Evolutionary conservation across 202 grass and related monocot species (phyloP).

Genomic region (Alloteropsis angusta): DNA sequence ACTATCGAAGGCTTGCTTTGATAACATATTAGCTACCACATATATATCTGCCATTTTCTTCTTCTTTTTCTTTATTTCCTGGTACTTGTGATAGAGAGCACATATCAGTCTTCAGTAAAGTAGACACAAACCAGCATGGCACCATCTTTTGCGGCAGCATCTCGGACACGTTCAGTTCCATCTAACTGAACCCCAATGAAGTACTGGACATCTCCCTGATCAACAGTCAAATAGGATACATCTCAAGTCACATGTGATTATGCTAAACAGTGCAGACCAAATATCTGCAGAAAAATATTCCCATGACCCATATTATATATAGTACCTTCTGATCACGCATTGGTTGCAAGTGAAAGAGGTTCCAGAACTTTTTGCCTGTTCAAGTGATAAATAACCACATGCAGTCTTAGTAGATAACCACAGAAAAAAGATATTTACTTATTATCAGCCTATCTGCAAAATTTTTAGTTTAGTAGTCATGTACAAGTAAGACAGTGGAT

Average conservation of each 20-base stretch:
- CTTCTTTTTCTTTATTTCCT: background rate
- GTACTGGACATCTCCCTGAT: constrained; percentile 94
- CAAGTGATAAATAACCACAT: constrained; percentile 9
- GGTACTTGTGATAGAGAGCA: background rate
- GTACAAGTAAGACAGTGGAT: background rate
- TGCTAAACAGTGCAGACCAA: constrained; percentile 9
- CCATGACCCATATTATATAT: background rate
- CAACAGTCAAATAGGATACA: constrained; percentile 16
- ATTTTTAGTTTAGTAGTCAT: background rate
- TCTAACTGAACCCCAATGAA: constrained; percentile 98
- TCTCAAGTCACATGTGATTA: background rate
- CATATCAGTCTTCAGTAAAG: constrained; percentile 2
- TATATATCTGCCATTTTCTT: background rate
- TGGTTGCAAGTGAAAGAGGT: constrained; percentile 96
- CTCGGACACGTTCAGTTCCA: constrained; percentile 62
- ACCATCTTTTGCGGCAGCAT: constrained; percentile 66
- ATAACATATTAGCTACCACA: background rate
- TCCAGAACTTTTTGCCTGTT: constrained; percentile 93
- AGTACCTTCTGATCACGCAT: constrained; percentile 96
- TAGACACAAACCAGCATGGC: constrained; percentile 45
- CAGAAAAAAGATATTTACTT: background rate
- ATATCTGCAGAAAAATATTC: background rate
- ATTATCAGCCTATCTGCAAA: background rate
- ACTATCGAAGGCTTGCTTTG: background rate
- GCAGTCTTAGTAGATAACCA: constrained; percentile 24